Base-by-base conservation (phyloP, 2,329 filamentous ascomycete genomes). In the Diaporthe sp. region DNA sequence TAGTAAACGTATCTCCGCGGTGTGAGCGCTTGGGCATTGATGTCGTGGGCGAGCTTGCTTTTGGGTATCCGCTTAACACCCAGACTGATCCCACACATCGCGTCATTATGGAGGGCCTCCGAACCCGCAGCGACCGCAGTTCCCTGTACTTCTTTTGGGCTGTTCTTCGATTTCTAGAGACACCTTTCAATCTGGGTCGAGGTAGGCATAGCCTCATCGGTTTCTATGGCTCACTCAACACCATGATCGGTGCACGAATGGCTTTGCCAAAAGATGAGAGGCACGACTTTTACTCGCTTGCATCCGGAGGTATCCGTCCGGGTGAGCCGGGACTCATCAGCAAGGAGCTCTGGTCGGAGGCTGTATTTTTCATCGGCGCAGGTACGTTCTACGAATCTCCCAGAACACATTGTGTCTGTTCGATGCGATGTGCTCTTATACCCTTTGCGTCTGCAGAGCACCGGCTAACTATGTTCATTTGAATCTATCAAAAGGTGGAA, bases 341-440 rank as follows among this genome's bases (percentile, higher is more conserved):
- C 3, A 57, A 52, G 17, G 47, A 72, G 5, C 47, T 72, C 22
- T 72, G 70, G 70, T 47, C 70, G 2, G 70, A 72, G 68, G 77
- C 76, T 4, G 50, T 77, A 1, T 77, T 78, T 64, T 67, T 79
- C 10, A 74, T 79, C n/a, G 73, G 74, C 2, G 78, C 78, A n/a
- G 78, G 78, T 77, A 58, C 8, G 76, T 71, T 33, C n/a, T n/a
- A n/a, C n/a, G n/a, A n/a, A n/a, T n/a, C n/a, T n/a, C n/a, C n/a
- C n/a, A n/a, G n/a, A n/a, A n/a, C n/a, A n/a, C n/a, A n/a, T n/a
- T n/a, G n/a, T n/a, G n/a, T n/a, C n/a, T n/a, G n/a, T n/a, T n/a
- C n/a, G n/a, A n/a, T n/a, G n/a, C n/a, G n/a, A n/a, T n/a, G n/a
- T n/a, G n/a, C n/a, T n/a, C n/a, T n/a, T n/a, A n/a, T n/a, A n/a